Base-by-base conservation (phyloP, 2,329 filamentous ascomycete genomes). In the Stachybotrys elegans region DNA sequence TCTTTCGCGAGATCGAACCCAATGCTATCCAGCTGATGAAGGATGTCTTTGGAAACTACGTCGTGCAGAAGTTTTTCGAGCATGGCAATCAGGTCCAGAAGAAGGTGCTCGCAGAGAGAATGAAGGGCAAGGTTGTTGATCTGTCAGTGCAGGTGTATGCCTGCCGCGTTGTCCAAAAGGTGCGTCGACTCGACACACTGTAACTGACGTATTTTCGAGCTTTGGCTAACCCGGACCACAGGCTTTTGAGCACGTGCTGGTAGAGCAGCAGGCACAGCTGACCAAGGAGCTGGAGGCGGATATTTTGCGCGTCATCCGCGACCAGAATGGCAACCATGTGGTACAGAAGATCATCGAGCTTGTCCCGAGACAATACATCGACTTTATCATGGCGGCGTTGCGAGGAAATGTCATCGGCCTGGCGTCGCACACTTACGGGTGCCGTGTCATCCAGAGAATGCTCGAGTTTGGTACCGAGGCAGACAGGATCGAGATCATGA, bases 1-100 rank as follows among this genome's bases (percentile, higher is more conserved):
- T 97, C 1, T 97, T 96, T 70, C 74, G 77, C 1, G 93, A 97
- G 63, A 89, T 98, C 37, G 79, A 87, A 54, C 79, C 83, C 1
- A 93, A 98, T 53, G 82, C 86, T 2, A 66, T 95, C 22, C 89
- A 92, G 58, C 71, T 98, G 39, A 96, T 95, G 89, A 92, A 85
- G 37, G 93, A 97, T 62, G 85, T 97, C 0, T 98, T 96, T 59
- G 93, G 93, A 43, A 98, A 98, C 64, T 98, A 97, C 59, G 93
- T 98, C 27, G 91, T 97, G 31, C 93, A 98, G 59, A 97, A 96
- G 63, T 84, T 97, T 60, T 96, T 97, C 50, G 92, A 97, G 62
- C 89, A 97, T 62, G 92, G 93, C 31, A 94, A 89, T 54, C 91
- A 95, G 65, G 78, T 84, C 0, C 93, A 98, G 69, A 98, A 98